Conservation (phyloP, 345 rosid species). For the Hibiscus trionum region DNA sequence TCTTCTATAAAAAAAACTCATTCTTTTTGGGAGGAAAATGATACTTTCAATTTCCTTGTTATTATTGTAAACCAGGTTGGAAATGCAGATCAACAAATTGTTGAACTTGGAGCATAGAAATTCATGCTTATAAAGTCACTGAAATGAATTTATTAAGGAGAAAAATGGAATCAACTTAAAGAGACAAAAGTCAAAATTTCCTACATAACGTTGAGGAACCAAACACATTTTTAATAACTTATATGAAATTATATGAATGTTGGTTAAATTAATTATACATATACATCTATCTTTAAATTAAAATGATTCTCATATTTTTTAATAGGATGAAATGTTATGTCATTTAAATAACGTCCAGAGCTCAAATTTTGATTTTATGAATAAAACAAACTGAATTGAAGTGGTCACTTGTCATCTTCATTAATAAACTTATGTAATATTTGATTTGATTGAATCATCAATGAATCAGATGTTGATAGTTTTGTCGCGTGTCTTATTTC, state of each 20-base stretch:
- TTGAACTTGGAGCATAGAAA: not conserved
- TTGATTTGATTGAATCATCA: no score
- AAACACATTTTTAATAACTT: constrained; percentile 2
- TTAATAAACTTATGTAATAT: no score
- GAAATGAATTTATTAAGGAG: not conserved
- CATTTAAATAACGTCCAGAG: no score
- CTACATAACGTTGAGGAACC: not conserved
- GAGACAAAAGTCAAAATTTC: constrained; percentile 3
- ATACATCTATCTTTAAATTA: not conserved
- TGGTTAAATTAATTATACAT: not conserved
- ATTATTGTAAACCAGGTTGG: not conserved
- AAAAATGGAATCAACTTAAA: not conserved
- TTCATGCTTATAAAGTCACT: not conserved
- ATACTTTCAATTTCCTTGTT: no score
- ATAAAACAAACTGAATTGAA: no score
- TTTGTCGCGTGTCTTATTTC: no score
- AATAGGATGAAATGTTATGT: no score
- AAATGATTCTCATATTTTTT: no score
- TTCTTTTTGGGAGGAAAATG: no score
- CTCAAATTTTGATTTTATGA: no score
- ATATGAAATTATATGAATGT: not conserved
- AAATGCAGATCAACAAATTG: not conserved
- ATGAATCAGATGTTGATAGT: no score
- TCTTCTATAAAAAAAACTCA: not conserved
- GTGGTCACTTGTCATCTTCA: no score